A percentile compares a stretch with the other conserved stretches of the same genome.
These are phyloP conservation scores for Umbelopsis sp. DNA, from an alignment of 192 early-diverging fungal genomes.

Conservation along the genomic window DNA sequence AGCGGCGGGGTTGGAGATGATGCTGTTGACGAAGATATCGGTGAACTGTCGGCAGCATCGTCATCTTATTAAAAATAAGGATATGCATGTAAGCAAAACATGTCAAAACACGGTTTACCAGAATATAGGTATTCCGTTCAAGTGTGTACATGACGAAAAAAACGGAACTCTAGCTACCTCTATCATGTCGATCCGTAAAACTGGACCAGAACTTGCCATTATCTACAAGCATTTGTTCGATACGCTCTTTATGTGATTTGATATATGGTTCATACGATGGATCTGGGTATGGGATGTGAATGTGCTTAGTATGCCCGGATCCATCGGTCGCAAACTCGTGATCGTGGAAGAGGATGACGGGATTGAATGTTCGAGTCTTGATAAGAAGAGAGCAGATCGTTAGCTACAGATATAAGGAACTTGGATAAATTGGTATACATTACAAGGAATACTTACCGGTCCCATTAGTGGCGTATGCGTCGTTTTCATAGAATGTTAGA, in stretches of 20 bases:
- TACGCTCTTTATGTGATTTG: constrained; percentile 28
- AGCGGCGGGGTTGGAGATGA: constrained; percentile 5
- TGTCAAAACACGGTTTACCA: neutral
- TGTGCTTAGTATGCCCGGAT: constrained; percentile 29
- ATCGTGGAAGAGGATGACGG: constrained; percentile 42
- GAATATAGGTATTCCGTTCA: neutral
- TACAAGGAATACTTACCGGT: neutral
- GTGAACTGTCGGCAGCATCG: constrained; percentile 6
- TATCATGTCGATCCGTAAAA: neutral
- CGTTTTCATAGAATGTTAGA: neutral
- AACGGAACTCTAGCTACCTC: neutral
- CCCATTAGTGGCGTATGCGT: neutral
- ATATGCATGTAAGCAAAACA: neutral
- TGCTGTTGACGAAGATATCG: constrained; percentile 10
- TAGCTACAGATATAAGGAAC: neutral
- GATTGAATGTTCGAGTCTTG: constrained; percentile 38
- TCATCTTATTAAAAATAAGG: constrained; percentile 1
- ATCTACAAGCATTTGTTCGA: constrained; percentile 35
- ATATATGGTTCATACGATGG: constrained; percentile 30
- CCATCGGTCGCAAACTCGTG: constrained; percentile 29
- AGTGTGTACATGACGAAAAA: neutral
- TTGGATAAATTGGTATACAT: too few relatives aligned
- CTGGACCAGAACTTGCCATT: constrained; percentile 36
- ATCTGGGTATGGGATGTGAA: constrained; percentile 33
- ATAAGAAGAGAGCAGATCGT: neutral